phyloP scores from a whole-genome alignment of 441 rosid genomes.

The Adansonia rubrostipa region DNA sequence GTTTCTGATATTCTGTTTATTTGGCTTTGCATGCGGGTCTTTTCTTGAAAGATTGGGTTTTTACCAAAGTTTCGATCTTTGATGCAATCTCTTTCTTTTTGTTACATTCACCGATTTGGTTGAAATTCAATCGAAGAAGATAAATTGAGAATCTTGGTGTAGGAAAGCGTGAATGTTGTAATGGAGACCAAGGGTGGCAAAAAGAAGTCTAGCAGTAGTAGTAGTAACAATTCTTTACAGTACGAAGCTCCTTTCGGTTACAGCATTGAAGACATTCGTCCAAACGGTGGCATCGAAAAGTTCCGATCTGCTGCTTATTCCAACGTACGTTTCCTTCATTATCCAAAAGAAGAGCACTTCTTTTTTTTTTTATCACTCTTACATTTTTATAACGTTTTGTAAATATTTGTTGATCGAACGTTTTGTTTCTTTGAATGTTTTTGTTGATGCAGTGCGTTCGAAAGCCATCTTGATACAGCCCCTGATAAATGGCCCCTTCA shows the following conservation, averaged over 20 bases:
- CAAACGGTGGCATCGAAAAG: constrained; percentile 61
- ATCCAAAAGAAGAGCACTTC: background rate
- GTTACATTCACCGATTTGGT: background rate
- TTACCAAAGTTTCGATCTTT: too few species aligned
- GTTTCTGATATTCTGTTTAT: background rate
- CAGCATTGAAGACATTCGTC: constrained; percentile 62
- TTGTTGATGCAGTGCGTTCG: constrained; percentile 48
- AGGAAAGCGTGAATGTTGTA: constrained; percentile 51
- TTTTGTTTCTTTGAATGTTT: background rate
- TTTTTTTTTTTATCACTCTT: background rate
- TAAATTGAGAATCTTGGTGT: background rate
- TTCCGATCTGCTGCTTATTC: constrained; percentile 68
- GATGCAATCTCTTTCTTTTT: background rate
- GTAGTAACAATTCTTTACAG: constrained; percentile 27
- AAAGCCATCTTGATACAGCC: constrained; percentile 54
- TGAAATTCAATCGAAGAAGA: background rate
- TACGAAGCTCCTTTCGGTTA: constrained; percentile 68
- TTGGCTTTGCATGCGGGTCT: background rate
- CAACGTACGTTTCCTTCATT: constrained; percentile 37
- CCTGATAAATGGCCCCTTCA: background rate
- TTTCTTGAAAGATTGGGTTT: background rate
- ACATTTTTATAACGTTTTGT: background rate
- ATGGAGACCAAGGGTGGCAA: constrained; percentile 57
- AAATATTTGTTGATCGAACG: background rate
- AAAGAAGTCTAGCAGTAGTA: constrained; percentile 42